phyloP scores from a whole-genome alignment of 2,329 filamentous ascomycete species.

The Penicillium sp. region DNA sequence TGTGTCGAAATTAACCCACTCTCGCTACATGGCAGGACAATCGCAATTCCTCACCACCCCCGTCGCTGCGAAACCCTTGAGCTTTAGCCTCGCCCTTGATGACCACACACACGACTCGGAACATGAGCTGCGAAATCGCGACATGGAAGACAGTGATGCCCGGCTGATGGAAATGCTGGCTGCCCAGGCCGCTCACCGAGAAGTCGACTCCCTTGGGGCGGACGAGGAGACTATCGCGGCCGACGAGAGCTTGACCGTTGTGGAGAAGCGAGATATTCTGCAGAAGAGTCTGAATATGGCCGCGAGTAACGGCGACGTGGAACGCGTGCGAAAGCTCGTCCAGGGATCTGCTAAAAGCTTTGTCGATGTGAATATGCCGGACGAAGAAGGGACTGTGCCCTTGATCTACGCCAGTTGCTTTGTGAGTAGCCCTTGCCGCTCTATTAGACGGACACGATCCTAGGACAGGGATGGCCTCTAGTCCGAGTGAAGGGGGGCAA shows the following conservation, averaged over 20 bases:
- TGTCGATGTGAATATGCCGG: slow-evolving; percentile 83
- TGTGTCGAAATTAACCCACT: slow-evolving; percentile 14
- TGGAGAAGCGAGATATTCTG: slow-evolving; percentile 78
- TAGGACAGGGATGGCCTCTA: neutral
- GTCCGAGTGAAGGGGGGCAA: neutral
- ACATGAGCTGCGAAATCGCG: slow-evolving; percentile 38
- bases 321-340: slow-evolving; percentile 76
- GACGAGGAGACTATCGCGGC: slow-evolving; percentile 79
- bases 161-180: slow-evolving; percentile 95
- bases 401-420: slow-evolving; percentile 98
- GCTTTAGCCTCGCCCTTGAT: slow-evolving; percentile 83
- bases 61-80: slow-evolving; percentile 78
- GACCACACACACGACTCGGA: slow-evolving; percentile 74
- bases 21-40: slow-evolving; percentile 66
- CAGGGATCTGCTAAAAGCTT: slow-evolving; percentile 73
- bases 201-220: slow-evolving; percentile 68
- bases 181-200: slow-evolving; percentile 84
- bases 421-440: slow-evolving; percentile 55
- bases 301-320: slow-evolving; percentile 91
- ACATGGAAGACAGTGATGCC: slow-evolving; percentile 76
- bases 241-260: slow-evolving; percentile 72
- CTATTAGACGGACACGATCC: neutral
- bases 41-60: slow-evolving; percentile 93
- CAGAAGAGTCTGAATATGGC: slow-evolving; percentile 93
- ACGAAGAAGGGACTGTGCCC: slow-evolving; percentile 94